Evolutionary conservation across 106 monocot genomes (phyloP).

Genomic region (Dendrobium chrysotoxum): DNA sequence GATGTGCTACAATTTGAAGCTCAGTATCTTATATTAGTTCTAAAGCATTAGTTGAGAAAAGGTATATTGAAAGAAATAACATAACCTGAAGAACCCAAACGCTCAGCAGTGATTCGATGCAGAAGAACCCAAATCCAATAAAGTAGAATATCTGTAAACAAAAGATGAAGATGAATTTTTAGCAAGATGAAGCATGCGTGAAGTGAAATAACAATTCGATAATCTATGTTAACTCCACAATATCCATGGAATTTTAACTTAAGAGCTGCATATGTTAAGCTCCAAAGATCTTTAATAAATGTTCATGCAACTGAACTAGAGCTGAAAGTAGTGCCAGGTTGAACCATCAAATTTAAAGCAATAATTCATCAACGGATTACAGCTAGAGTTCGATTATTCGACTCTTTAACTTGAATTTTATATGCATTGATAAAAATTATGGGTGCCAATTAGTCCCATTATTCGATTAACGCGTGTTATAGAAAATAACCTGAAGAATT

Average conservation of each 20-base stretch:
- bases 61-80: background rate
- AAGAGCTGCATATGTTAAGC: background rate
- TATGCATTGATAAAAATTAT: too few relatives aligned
- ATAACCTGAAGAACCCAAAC: slow-evolving; percentile 47
- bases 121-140: slow-evolving; percentile 46
- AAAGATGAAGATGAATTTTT: background rate
- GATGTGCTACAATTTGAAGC: background rate
- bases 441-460: background rate
- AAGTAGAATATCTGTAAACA: slow-evolving; percentile 40
- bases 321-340: background rate
- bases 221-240: background rate
- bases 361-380: too few relatives aligned
- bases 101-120: slow-evolving; percentile 42
- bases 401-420: too few relatives aligned
- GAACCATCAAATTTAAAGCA: background rate
- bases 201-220: background rate
- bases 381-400: too few relatives aligned
- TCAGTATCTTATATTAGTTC: background rate
- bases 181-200: background rate
- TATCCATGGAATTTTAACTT: background rate
- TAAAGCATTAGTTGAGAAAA: background rate
- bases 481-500: too few relatives aligned
- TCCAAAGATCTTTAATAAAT: background rate
- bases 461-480: too few relatives aligned
- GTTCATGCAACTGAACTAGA: background rate